Percentiles rank a stretch among this genome's conserved stretches.
These are phyloP conservation scores for Diddensiella transvaalensis DNA, from an alignment of 805 yeast genomes.

Conservation along the genomic window DNA sequence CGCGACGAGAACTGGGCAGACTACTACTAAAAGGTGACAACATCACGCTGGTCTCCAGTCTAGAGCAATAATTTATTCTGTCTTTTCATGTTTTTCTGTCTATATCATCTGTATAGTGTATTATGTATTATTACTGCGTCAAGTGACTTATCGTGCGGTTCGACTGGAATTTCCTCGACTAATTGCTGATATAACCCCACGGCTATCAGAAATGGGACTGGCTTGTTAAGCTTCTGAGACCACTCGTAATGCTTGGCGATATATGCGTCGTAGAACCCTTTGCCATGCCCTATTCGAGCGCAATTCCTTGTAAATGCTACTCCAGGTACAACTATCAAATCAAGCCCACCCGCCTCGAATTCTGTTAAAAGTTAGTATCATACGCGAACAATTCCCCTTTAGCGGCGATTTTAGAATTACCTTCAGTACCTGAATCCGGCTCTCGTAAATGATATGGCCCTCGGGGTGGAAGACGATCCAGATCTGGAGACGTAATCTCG, in stretches of 20 bases:
- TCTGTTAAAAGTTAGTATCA: too few relatives aligned
- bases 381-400: background rate
- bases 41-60: constrained; percentile 63
- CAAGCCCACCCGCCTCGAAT: constrained; percentile 45
- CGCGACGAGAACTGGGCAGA: constrained; percentile 45
- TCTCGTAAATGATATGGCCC: constrained; percentile 69
- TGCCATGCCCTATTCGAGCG: constrained; percentile 83
- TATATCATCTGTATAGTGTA: constrained; percentile 20
- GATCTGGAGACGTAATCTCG: constrained; percentile 40
- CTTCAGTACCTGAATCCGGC: constrained; percentile 46
- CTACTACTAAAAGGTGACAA: constrained; percentile 91
- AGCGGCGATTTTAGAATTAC: constrained; percentile 9
- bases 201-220: constrained; percentile 44
- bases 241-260: constrained; percentile 47
- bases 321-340: constrained; percentile 78
- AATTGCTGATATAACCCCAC: constrained; percentile 65
- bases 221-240: constrained; percentile 16
- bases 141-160: constrained; percentile 59
- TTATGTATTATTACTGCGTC: constrained; percentile 52
- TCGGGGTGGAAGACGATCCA: constrained; percentile 50
- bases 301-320: constrained; percentile 62
- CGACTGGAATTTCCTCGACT: constrained; percentile 50
- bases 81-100: background rate
- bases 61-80: constrained; percentile 27
- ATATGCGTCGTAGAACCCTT: constrained; percentile 85